A percentile compares a stretch with the other conserved stretches of the same genome.
phyloP scores from a whole-genome alignment of 176 grass and related monocot species.

The Rhynchospora pubera region DNA sequence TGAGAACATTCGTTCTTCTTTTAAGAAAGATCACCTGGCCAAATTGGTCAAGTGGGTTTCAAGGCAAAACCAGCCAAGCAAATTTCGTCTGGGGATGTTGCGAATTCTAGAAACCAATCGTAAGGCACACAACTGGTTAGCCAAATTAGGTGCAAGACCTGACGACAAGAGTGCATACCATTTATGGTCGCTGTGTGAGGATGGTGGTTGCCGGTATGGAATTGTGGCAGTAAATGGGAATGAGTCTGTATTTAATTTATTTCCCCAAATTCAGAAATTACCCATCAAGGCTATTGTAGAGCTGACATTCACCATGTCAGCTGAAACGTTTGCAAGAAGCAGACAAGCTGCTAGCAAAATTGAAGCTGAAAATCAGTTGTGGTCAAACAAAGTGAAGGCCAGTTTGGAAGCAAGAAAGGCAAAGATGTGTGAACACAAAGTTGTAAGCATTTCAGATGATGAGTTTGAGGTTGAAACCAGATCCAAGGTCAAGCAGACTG shows the following conservation, averaged over 20 bases:
- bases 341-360: slow-evolving; percentile 7
- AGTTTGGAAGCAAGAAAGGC: background rate
- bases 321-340: background rate
- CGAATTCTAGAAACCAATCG: slow-evolving; percentile 7
- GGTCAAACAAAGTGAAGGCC: slow-evolving; percentile 1
- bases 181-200: slow-evolving; percentile 4
- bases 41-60: slow-evolving; percentile 13
- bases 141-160: background rate
- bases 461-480: background rate
- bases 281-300: slow-evolving; percentile 5
- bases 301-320: background rate
- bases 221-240: slow-evolving; percentile 1
- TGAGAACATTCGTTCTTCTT: background rate
- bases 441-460: background rate
- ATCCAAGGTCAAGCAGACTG: background rate
- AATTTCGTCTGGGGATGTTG: background rate
- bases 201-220: background rate
- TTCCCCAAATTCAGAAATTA: slow-evolving; percentile 7
- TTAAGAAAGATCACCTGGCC: slow-evolving; percentile 5
- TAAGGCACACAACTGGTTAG: background rate
- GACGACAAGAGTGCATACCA: background rate
- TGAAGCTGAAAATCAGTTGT: background rate
- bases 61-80: slow-evolving; percentile 3
- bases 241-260: background rate
- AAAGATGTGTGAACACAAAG: background rate